phyloP scores from a whole-genome alignment of 139 green algal species.

The Microglena sp. region DNA sequence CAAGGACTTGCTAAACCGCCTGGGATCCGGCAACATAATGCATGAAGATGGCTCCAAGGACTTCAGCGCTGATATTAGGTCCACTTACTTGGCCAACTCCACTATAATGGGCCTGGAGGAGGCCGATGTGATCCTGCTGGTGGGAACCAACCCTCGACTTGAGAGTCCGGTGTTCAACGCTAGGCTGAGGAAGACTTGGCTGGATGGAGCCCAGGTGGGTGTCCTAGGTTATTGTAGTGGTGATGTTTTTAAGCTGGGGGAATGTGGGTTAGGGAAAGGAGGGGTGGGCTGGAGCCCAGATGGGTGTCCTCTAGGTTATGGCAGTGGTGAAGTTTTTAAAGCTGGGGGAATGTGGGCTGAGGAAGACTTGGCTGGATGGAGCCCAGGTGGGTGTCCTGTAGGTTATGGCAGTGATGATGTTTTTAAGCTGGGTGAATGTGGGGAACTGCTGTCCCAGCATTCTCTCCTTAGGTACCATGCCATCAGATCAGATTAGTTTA shows the following conservation, averaged over 20 bases:
- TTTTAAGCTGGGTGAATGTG: no score
- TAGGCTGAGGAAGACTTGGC: conserved; percentile 61
- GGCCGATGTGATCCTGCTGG: conserved; percentile 83
- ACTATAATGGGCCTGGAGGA: conserved; percentile 77
- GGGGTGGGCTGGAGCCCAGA: conserved; percentile 35
- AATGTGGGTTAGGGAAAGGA: conserved; percentile 72
- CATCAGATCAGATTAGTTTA: no score
- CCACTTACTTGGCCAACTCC: conserved; percentile 85
- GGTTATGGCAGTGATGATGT: neutral
- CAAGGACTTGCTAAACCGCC: conserved; percentile 52
- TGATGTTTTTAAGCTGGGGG: no score
- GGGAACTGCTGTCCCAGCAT: no score
- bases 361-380: conserved; percentile 56
- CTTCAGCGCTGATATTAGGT: conserved; percentile 71
- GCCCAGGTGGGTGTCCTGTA: conserved; percentile 19
- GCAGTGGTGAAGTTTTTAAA: neutral
- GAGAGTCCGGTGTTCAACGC: conserved; percentile 95
- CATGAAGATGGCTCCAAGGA: conserved; percentile 43
- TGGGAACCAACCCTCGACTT: conserved; percentile 86
- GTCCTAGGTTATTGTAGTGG: neutral
- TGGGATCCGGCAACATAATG: conserved; percentile 65
- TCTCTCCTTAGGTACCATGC: no score
- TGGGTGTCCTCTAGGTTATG: conserved; percentile 12
- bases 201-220: conserved; percentile 40
- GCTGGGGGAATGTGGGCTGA: no score